A percentile compares a stretch with the other conserved stretches of the same genome.
These are phyloP conservation scores for Ajuga reptans DNA, from an alignment of 305 asterid genomes.

Conservation along the genomic window DNA sequence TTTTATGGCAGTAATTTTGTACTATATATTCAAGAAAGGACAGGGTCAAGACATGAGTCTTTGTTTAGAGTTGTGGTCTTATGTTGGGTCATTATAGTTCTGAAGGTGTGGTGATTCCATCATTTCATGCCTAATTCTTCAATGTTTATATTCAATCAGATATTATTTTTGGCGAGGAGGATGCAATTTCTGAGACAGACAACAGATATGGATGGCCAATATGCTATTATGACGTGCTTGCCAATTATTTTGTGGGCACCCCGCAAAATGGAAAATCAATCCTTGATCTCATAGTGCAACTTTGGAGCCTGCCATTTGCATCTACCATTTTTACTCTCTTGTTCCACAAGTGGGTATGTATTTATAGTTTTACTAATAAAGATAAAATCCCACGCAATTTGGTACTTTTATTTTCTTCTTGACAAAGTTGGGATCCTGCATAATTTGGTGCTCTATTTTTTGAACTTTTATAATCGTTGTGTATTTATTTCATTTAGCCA, in stretches of 20 bases:
- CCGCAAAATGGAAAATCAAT: constrained; percentile 55
- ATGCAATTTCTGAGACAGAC: constrained; percentile 35
- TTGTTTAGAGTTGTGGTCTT: not conserved
- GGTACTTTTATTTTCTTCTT: not conserved
- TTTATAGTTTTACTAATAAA: constrained; percentile 2
- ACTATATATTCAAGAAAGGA: not conserved
- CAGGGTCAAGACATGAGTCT: not conserved
- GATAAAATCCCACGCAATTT: not conserved
- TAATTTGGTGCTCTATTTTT: not conserved
- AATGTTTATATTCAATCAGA: constrained; percentile 35
- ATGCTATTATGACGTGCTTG: constrained; percentile 64
- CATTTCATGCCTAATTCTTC: constrained; percentile 14
- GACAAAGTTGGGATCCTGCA: not conserved
- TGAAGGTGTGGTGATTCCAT: not conserved
- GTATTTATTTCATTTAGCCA: not conserved
- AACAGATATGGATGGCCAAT: constrained; percentile 35
- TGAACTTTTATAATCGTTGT: not conserved
- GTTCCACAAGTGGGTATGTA: constrained; percentile 82
- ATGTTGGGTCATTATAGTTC: not conserved
- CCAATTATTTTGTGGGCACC: constrained; percentile 50
- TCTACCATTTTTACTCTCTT: constrained; percentile 64
- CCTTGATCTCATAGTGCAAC: constrained; percentile 72
- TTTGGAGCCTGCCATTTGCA: constrained; percentile 87
- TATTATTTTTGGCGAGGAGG: constrained; percentile 52
- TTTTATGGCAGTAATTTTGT: not conserved